Base-by-base conservation (phyloP, 1,284 basidiomycete species). In the Leucoagaricus sp. region DNA sequence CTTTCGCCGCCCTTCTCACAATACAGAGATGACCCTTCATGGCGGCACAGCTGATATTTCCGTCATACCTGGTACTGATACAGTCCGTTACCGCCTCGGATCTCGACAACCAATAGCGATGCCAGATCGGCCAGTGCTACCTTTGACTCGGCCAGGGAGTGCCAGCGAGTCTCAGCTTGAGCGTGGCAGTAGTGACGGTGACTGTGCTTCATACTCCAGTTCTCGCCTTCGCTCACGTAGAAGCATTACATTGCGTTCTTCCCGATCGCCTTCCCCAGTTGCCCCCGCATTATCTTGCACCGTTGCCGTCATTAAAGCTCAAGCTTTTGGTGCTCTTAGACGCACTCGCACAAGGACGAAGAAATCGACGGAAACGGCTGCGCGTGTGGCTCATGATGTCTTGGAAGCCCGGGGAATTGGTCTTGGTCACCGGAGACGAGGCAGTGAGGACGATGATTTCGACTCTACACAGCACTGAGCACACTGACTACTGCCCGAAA, bases 291-390 rank as follows among this genome's bases (percentile, higher is more conserved):
- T 91, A 65, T 90, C 87, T 47, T 86, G 89, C 28, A 93, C 91
- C 26, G 80, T 93, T 48, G 89, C 91, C 49, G 89, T 93, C 57
- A 91, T 93, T 73, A 93, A 93, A 72, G 90, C 90, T 41, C 89
- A 92, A 68, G 86, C 91, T 31, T 93, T 92, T 67, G 91, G 91
- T 40, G 89, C 89, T 15, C 76, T 91, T 63, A 86, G 91, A 52
- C 79, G 90, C 68, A 89, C 89, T 55, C 82, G 90, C 57, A 78
- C 84, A 44, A 79, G 87, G 59, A 80, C 83, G 50, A 91, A 87
- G 73, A 86, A 83, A 69, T 75, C 84, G 29, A 82, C 85, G 25
- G 89, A 91, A 58, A 84, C 82, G 36, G 86, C 87, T 40, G 83
- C 86, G 12, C 88, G 85, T 71, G 86, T 88, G 59, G 87, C 89